phyloP scores from a whole-genome alignment of 345 rosid genomes.

The Gossypium mustelinum region DNA sequence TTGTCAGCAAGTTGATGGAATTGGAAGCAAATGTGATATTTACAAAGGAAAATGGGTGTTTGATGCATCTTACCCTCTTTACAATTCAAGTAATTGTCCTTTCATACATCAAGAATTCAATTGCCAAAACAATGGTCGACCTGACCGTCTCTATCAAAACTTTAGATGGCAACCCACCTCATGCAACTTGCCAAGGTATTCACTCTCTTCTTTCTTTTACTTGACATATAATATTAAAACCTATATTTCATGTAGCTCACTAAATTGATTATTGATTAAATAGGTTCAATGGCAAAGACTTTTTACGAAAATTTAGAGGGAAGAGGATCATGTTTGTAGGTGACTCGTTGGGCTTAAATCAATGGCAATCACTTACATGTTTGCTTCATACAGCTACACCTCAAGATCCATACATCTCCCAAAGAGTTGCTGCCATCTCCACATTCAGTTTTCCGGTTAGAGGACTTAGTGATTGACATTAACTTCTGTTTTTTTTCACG shows the following conservation, averaged over 20 bases:
- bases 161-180: conserved; percentile 60
- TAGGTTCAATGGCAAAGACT: conserved; percentile 56
- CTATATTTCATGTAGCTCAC: neutral
- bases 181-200: conserved; percentile 42
- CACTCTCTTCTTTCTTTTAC: neutral
- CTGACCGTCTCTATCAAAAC: conserved; percentile 48
- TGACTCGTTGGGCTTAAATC: conserved; percentile 68
- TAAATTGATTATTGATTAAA: neutral
- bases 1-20: neutral
- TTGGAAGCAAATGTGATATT: conserved; percentile 11
- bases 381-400: conserved; percentile 60
- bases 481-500: neutral
- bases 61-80: conserved; percentile 30
- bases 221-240: neutral
- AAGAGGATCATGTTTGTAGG: conserved; percentile 77
- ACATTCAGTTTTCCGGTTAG: conserved; percentile 49
- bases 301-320: conserved; percentile 42
- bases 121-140: conserved; percentile 53
- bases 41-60: conserved; percentile 59
- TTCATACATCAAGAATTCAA: conserved; percentile 50
- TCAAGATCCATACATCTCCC: conserved; percentile 17
- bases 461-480: neutral
- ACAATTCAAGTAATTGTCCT: conserved; percentile 37
- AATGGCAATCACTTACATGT: conserved; percentile 89
- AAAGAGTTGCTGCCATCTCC: conserved; percentile 49